phyloP scores from a whole-genome alignment of 805 yeast species.

The Candida parachauliodes region DNA sequence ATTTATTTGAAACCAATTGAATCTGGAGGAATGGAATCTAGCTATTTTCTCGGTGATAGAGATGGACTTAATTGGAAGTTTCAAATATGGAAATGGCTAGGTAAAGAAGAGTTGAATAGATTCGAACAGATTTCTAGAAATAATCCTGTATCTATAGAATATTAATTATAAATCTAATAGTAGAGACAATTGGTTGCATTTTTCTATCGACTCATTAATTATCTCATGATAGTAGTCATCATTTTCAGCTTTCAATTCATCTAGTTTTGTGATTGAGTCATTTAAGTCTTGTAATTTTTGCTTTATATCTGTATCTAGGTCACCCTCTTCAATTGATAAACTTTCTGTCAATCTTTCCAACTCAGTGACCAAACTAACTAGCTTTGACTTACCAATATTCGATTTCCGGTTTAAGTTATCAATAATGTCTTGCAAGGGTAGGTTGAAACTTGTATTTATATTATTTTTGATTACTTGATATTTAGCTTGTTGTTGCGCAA shows the following conservation, averaged over 20 bases:
- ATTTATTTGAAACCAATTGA: slow-evolving; percentile 51
- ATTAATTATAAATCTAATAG: slow-evolving; percentile 2
- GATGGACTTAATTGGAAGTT: slow-evolving; percentile 81
- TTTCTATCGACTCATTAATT: slow-evolving; percentile 4
- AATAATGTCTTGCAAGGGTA: slow-evolving; percentile 18
- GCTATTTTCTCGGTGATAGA: slow-evolving; percentile 72
- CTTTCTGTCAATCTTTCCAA: slow-evolving; percentile 3
- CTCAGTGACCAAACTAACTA: slow-evolving; percentile 2
- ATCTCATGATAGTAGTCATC: slow-evolving; percentile 2
- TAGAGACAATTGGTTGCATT: slow-evolving; percentile 3
- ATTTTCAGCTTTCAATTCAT: not conserved
- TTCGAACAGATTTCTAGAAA: not conserved
- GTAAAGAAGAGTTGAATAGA: slow-evolving; percentile 21
- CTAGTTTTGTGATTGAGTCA: not conserved
- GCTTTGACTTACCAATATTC: slow-evolving; percentile 7
- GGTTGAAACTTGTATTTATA: slow-evolving; percentile 18
- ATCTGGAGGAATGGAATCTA: slow-evolving; percentile 53
- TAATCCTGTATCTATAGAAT: not conserved
- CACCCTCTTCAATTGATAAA: slow-evolving; percentile 4
- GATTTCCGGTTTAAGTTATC: slow-evolving; percentile 2
- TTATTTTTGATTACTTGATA: slow-evolving; percentile 9
- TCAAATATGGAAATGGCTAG: slow-evolving; percentile 75
- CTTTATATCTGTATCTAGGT: slow-evolving; percentile 1
- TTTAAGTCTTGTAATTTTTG: slow-evolving; percentile 1
- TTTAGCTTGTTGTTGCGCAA: slow-evolving; percentile 7